Evolutionary conservation across 202 grass and related monocot genomes (phyloP), one percentile per base, ranked within the genome.

Genomic region (Carex arenaria): DNA sequence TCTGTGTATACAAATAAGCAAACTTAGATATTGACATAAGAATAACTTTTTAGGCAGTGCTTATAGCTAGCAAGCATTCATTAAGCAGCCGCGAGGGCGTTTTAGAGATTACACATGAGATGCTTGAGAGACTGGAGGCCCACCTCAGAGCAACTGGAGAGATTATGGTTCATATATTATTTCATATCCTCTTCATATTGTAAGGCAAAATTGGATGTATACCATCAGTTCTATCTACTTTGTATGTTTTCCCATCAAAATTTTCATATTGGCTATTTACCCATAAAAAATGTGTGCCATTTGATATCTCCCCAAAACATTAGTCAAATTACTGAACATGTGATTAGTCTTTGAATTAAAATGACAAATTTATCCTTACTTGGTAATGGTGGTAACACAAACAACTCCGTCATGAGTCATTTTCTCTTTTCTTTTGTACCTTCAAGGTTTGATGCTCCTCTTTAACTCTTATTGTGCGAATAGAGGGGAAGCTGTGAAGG

Each of bases 51-150:
- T 83, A 99, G 96, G 96, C 96, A 40, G 92, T 88, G n/a, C 90
- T 99, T 83, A 93, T 99, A 55, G 93, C 96, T 61, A 96, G 91
- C 70, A 95, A 88, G 79, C 88, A 78, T 66, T 92, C 96, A 34
- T 85, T 99, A 38, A 90, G 83, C 63, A 94, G 68, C 61, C 96
- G 93, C 19, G 30, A 90, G 63, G 96, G 91, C 67, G 87, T 90
- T 55, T 82, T 99, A 64, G 93, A 92, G 88, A 84, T 99, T 84
- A 96, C 96, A 8, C 96, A 92, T 85, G 93, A 99, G 82, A 90
- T 99, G 83, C 96, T 96, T 77, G 96, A 99, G 90, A 93, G 96
- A 89, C 78, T 99, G 31, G 96, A 99, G 80, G 96, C 96, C 83
- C 96, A 99, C 82, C 91, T 99, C 67, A 85, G 77, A 91, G 91